A percentile compares a stretch with the other conserved stretches of the same genome.
Evolutionary conservation across 139 green algal genomes (phyloP).

Genomic region (Pedinophyceae sp.): DNA sequence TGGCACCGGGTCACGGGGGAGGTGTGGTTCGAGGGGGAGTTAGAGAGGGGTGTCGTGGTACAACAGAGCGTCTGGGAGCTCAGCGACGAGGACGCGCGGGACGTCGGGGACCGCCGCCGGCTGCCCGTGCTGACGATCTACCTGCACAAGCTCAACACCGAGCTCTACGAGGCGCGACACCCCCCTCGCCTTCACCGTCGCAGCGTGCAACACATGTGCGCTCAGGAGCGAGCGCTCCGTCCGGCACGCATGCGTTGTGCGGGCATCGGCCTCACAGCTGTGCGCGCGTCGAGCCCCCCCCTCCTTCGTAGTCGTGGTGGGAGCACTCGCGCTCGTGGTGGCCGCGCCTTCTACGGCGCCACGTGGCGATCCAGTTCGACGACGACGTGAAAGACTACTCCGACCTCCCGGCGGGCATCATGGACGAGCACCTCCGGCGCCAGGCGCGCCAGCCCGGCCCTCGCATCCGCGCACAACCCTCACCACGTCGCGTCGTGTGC

Average conservation of each 20-base stretch:
- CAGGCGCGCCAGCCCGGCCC: no score
- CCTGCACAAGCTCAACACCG: conserved; percentile 42
- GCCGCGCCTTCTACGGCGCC: conserved; percentile 34
- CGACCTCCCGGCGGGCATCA: conserved; percentile 39
- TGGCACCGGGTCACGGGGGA: conserved; percentile 12
- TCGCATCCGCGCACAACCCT: no score
- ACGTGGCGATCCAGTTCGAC: conserved; percentile 46
- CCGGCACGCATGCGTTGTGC: neutral
- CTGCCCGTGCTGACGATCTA: conserved; percentile 64
- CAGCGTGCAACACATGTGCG: neutral
- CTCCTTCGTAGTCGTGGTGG: no score
- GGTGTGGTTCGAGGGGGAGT: conserved; percentile 39
- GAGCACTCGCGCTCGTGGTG: conserved; percentile 52
- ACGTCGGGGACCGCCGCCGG: conserved; percentile 30
- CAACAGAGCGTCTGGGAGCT: conserved; percentile 44
- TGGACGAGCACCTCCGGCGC: conserved; percentile 27
- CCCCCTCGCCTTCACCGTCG: neutral
- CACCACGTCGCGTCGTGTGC: no score
- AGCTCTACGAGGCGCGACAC: neutral
- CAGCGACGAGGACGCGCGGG: conserved; percentile 18
- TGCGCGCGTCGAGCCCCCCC: conserved; percentile 18
- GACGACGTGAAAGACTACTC: conserved; percentile 69
- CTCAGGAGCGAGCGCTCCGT: neutral
- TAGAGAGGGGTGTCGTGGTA: conserved; percentile 42
- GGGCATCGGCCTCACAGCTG: neutral